These are phyloP conservation scores for Dothideomycetes sp. DNA, from an alignment of 2,329 filamentous ascomycete genomes.

Conservation along the genomic window DNA sequence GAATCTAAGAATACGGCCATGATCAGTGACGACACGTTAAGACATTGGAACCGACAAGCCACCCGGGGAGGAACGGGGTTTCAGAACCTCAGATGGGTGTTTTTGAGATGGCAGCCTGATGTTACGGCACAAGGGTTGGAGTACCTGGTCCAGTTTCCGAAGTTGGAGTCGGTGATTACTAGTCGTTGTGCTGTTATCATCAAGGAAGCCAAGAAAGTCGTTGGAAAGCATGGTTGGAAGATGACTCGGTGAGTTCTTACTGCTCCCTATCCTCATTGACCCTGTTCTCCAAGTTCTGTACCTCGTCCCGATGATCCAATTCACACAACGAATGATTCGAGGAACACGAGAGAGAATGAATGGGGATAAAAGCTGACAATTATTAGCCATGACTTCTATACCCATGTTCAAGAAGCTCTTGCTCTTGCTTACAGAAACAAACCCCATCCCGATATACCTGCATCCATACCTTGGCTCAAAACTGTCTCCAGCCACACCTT, in stretches of 20 bases:
- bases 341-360: too few species aligned
- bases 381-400: too few species aligned
- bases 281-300: too few species aligned
- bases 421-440: too few species aligned
- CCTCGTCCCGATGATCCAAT: too few species aligned
- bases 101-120: background rate
- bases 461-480: too few species aligned
- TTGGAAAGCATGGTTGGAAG: background rate
- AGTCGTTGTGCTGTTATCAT: background rate
- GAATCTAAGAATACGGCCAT: background rate
- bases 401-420: too few species aligned
- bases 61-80: background rate
- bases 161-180: background rate
- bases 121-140: background rate
- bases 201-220: background rate
- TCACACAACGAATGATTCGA: too few species aligned
- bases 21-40: background rate
- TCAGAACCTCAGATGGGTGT: background rate
- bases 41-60: background rate
- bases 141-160: background rate
- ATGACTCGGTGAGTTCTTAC: constrained; percentile 1
- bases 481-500: too few species aligned
- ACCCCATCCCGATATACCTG: too few species aligned
- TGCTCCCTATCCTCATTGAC: background rate
- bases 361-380: too few species aligned